Base-by-base conservation (phyloP, 768 basidiomycete genomes). In the Butyriboletus loyo region DNA sequence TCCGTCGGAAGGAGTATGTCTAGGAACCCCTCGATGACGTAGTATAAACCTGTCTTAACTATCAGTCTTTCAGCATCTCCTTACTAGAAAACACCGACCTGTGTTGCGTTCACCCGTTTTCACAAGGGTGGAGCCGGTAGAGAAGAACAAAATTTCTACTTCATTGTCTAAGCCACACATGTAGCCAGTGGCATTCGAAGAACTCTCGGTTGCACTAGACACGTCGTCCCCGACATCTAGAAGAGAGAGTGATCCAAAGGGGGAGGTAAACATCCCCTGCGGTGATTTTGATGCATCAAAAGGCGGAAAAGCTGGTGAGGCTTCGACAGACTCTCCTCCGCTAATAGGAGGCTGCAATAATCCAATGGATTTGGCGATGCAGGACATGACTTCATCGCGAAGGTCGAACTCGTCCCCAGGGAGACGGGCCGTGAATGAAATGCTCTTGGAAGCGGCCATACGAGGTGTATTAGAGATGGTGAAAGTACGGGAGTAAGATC, bases 321-420 rank as follows among this genome's bases (percentile, higher is more conserved):
- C 78, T 56, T 86, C 85, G 3, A 79, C 70, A 2, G 86, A 88
- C 34, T 83, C 84, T 41, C 73, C 76, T 37, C 80, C 84, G 50
- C 85, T 88, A 19, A 89, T 70, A 3, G 92, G 85, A 4, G 94
- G 90, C 57, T 97, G 95, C 22, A 92, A 73, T 13, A 99, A 77
- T 4, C 97, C 97, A 52, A 99, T 98, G 2, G 93, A 96, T 68
- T 96, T 95, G 1, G 96, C 94, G 54, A 99, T 95, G 68, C 92
- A 96, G 1, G 89, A 88, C 92, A 98, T 94, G 30, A 99, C 95
- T 59, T 92, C 94, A 59, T 94, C 92, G 32, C 92, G 83, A n/a
- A 98, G 81, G 67, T 98, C 92, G 59, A 98, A 95, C 21, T 95
- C 92, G 24, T 86, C 87, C 8, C 73, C 74, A 30, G 77, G 68